A percentile compares a stretch with the other conserved stretches of the same genome.
Conservation (phyloP, 192 early-diverging fungal species). For the Helicostylum pulchrum region DNA sequence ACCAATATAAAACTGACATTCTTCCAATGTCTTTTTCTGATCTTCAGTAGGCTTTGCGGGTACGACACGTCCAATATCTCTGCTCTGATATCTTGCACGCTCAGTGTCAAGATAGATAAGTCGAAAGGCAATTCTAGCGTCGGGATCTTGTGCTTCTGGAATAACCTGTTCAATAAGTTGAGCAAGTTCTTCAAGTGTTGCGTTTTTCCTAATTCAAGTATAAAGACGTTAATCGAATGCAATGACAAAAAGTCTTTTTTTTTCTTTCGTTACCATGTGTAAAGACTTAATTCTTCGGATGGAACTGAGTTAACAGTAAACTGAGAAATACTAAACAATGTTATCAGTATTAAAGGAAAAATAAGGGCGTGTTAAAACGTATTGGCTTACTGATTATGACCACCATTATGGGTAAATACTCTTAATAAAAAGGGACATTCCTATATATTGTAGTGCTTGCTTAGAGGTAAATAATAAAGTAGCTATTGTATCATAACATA, state of each 20-base stretch:
- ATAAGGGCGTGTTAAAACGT: too few relatives aligned
- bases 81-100: constrained; percentile 35
- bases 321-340: constrained; percentile 11
- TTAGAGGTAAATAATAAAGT: background rate
- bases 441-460: constrained; percentile 19
- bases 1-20: constrained; percentile 54
- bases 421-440: constrained; percentile 57
- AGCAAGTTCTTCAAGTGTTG: constrained; percentile 57
- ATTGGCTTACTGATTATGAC: constrained; percentile 40
- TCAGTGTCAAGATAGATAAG: constrained; percentile 44
- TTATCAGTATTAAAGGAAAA: too few relatives aligned
- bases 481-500: background rate
- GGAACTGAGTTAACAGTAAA: constrained; percentile 32
- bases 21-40: constrained; percentile 48
- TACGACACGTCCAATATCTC: constrained; percentile 41
- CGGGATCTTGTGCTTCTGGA: constrained; percentile 37
- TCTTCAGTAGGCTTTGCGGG: constrained; percentile 31
- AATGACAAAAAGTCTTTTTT: background rate
- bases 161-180: constrained; percentile 46
- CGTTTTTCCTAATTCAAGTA: constrained; percentile 49
- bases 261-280: constrained; percentile 49
- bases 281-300: constrained; percentile 47
- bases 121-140: constrained; percentile 47
- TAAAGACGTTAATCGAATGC: background rate
- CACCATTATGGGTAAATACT: constrained; percentile 39